Evolutionary conservation across 768 basidiomycete species (phyloP), one percentile per base, ranked within the genome.

Genomic region (Imleria badia): DNA sequence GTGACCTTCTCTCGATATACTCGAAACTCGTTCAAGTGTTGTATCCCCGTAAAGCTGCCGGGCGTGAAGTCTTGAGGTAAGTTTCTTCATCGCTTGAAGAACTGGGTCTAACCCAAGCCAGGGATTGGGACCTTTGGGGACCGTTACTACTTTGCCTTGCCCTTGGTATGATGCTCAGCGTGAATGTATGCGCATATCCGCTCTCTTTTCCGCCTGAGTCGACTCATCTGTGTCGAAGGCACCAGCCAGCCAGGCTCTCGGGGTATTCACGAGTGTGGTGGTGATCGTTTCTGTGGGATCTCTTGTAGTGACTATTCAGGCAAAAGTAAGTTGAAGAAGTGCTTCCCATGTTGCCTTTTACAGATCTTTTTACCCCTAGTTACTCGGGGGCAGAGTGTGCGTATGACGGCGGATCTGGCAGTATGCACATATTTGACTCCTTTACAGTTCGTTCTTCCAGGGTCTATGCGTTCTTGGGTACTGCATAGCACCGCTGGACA

Each of bases 111-210:
- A 60, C 30, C 31, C 17, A 40, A 38, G 35, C 14, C 66, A 94
- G 94, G 59, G 95, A 98, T 67, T 98, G 95, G 96, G 96, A 98
- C 72, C 79, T 98, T 23, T 98, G 96, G 96, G 95, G 95, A 4
- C 95, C 95, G 12, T 78, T 98, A 3, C 78, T 98, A 23, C 79
- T 94, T 38, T 92, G 88, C 62, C 78, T 95, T 50, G 69, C 82
- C 38, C 80, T 95, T 13, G 89, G 86, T 48, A 86, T 92, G 41
- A 86, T 94, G 78, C 81, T 96, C 19, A 94, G 91, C 66, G 73
- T 93, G 43, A 91, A 91, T 69, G 93, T 91, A 65, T 48, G 81
- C 60, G 61, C 20, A 42, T 36, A 11, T 19, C 40, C n/a, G 12
- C 35, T 46, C 29, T 20, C 8, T 36, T 45, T 31, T 39, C 9